Evolutionary conservation across 2,329 filamentous ascomycete species (phyloP), one percentile per base, ranked within the genome.

Genomic region (Aurifilum marmelostoma): DNA sequence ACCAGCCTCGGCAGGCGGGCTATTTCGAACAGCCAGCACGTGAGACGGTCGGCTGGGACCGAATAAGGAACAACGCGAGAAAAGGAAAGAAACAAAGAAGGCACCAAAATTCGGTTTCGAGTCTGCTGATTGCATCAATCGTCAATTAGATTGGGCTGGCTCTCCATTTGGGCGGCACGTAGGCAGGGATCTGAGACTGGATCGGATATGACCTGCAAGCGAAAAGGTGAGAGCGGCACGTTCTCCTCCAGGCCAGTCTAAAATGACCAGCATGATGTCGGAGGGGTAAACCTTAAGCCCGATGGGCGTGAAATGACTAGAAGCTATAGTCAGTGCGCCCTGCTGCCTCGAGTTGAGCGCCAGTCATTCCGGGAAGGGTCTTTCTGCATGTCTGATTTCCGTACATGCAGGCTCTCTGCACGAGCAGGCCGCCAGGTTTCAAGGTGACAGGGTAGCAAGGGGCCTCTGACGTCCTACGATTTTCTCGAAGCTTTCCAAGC

Each of bases 221-320:
- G 43, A 47, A 18, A 63, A 34, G 39, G 47, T 68, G 56, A 65
- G 50, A 24, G 50, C 65, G 43, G 60, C 34, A 69, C 54, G 43
- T 67, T 56, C 56, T 47, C 54, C 32, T 69, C 39, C 37, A 50
- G 47, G 14, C 52, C 63, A 54, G 32, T 43, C 62, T 54, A 64
- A 50, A 54, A 67, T 59, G 68, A 58, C 47, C 56, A 70, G 67
- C 63, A 68, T 66, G 58, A 62, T 66, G 62, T 65, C 69, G 66
- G 66, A 65, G 66, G 56, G 65, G 41, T 65, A 68, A 66, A 68
- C 47, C 61, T 70, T 70, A 66, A 68, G 61, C 43, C 67, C 61
- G 34, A 21, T 56, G 43, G 7, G 43, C 21, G 60, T 63, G 58
- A 65, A 62, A 56, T 68, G 66, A 63, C 41, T 47, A 60, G 67